Evolutionary conservation across 1,139 yeast species (phyloP).

Genomic region (Candida sp.): DNA sequence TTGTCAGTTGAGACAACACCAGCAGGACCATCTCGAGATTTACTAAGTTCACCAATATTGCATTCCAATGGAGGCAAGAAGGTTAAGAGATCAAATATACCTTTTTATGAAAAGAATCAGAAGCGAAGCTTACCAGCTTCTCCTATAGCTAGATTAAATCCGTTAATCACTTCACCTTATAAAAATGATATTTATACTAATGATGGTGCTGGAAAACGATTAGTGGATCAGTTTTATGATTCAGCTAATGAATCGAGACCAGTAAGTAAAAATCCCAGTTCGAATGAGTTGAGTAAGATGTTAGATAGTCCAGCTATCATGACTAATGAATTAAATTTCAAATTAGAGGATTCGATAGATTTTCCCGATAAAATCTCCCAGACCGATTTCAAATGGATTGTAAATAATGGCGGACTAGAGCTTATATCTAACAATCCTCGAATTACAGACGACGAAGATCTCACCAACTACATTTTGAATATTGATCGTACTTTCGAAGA

Average conservation of each 20-base stretch:
- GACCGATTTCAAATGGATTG: conserved; percentile 12
- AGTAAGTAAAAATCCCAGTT: conserved; percentile 8
- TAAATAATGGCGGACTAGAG: conserved; percentile 22
- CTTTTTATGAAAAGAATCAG: not conserved
- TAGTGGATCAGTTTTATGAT: conserved; percentile 42
- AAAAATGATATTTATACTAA: not conserved
- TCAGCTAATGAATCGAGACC: conserved; percentile 7
- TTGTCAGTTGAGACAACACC: not conserved
- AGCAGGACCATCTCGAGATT: not conserved
- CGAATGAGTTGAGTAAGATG: conserved; percentile 5
- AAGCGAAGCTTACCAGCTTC: conserved; percentile 1
- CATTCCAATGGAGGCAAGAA: not conserved
- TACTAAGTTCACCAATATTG: not conserved
- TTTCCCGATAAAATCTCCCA: conserved; percentile 6
- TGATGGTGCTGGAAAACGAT: conserved; percentile 21
- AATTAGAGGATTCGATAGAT: not conserved
- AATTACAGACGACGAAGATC: conserved; percentile 20
- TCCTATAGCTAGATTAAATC: not conserved
- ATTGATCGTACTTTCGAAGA: conserved; percentile 30
- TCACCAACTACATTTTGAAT: conserved; percentile 29
- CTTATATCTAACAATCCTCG: conserved; percentile 13
- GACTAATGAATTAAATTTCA: not conserved
- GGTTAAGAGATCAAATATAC: not conserved
- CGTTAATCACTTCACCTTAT: not conserved
- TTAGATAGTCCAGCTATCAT: conserved; percentile 1